Conservation (phyloP, 1,139 yeast species). For the Hemisphaericaspora lyxosophila region DNA sequence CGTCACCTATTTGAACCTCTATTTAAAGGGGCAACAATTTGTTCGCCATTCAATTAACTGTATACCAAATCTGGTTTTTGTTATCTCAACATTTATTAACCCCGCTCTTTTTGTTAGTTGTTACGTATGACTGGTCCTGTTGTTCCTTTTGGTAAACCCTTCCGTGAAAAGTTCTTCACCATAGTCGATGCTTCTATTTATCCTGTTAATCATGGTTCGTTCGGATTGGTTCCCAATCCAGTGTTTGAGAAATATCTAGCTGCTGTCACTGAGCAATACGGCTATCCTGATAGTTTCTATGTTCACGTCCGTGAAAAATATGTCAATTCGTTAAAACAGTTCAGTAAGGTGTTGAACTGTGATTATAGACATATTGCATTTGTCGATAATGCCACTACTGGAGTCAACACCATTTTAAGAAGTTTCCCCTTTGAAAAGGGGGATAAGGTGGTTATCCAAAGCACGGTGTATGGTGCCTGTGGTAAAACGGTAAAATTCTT, state of each 20-base stretch:
- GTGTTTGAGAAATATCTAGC: constrained; percentile 30
- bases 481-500: constrained; percentile 52
- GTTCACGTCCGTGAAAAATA: constrained; percentile 24
- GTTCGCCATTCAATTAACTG: no score
- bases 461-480: constrained; percentile 61
- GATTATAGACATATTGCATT: constrained; percentile 48
- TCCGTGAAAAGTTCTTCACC: constrained; percentile 48
- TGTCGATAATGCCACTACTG: constrained; percentile 61
- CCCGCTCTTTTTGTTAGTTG: no score
- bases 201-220: constrained; percentile 58
- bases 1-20: no score
- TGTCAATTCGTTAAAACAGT: constrained; percentile 27
- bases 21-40: no score
- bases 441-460: constrained; percentile 53
- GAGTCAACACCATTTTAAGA: constrained; percentile 58
- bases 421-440: constrained; percentile 52
- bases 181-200: constrained; percentile 31
- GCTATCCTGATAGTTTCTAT: constrained; percentile 44
- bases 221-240: constrained; percentile 47
- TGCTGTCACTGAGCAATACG: constrained; percentile 26
- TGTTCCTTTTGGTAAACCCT: constrained; percentile 50
- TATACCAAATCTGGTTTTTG: no score
- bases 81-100: no score
- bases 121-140: constrained; percentile 11
- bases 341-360: constrained; percentile 43